Conservation (phyloP, 2,329 filamentous ascomycete genomes). For the Byssochlamys sp. region DNA sequence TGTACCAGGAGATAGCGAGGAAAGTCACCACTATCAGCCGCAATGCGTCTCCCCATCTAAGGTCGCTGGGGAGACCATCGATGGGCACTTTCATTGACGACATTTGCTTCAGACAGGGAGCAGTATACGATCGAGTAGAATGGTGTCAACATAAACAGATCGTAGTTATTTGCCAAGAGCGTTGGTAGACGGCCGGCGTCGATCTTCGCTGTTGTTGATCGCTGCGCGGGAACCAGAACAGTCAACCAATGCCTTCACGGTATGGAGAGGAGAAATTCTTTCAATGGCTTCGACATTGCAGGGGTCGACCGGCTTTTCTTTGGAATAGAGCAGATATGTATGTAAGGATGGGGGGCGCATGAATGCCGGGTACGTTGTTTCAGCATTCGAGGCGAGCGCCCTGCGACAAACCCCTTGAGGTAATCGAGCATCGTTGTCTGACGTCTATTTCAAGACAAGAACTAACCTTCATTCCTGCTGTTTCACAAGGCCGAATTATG, state of each 20-base stretch:
- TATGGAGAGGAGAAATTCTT: neutral
- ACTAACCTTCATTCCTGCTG: neutral
- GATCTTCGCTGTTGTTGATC: neutral
- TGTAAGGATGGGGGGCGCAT: neutral
- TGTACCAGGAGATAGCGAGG: conserved; percentile 34
- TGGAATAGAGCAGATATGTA: neutral
- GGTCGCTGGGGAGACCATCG: conserved; percentile 22
- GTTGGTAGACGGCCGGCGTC: neutral
- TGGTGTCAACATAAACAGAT: neutral
- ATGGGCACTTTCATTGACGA: conserved; percentile 13
- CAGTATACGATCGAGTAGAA: neutral
- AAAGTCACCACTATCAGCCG: conserved; percentile 21
- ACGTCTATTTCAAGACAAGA: neutral
- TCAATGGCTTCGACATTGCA: neutral
- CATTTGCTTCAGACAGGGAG: neutral
- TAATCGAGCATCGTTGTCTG: neutral
- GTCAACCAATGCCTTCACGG: neutral
- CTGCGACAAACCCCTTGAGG: neutral
- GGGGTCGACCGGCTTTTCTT: neutral
- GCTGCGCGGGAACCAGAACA: neutral
- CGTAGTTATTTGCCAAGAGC: neutral
- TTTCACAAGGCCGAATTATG: neutral
- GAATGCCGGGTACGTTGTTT: neutral
- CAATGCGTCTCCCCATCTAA: conserved; percentile 14
- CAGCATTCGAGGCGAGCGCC: neutral